These are phyloP conservation scores for Naematelia encephala DNA, from an alignment of 768 basidiomycete species.

Conservation along the genomic window DNA sequence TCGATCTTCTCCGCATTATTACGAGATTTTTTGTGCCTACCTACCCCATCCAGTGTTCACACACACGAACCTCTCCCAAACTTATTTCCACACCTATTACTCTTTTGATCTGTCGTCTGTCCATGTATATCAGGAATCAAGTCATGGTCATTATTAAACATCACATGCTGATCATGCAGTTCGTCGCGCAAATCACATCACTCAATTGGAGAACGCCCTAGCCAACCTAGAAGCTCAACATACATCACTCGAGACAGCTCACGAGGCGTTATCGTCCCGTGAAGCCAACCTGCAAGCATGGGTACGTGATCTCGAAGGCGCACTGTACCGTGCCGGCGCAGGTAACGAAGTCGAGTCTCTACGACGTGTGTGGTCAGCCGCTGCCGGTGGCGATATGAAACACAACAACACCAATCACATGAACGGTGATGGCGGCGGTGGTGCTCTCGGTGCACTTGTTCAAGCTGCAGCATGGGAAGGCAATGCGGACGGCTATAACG, in stretches of 20 bases:
- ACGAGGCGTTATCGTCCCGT: constrained; percentile 12
- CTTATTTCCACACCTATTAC: not conserved
- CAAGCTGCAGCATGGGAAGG: not conserved
- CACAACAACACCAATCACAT: not conserved
- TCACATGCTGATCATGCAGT: constrained; percentile 17
- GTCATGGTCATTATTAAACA: constrained; percentile 1
- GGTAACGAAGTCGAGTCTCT: constrained; percentile 18
- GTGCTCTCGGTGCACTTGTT: not conserved
- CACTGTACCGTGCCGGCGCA: constrained; percentile 20
- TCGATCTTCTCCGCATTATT: not conserved
- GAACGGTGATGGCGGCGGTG: not conserved
- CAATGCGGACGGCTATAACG: not conserved
- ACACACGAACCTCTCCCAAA: not conserved
- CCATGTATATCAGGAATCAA: not conserved
- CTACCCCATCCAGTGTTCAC: too few relatives aligned
- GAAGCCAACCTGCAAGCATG: constrained; percentile 21
- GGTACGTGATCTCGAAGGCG: constrained; percentile 22
- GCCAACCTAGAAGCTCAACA: constrained; percentile 13
- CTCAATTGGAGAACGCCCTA: constrained; percentile 22
- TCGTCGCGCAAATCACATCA: constrained; percentile 35
- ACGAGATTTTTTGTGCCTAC: not conserved
- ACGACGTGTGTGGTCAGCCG: constrained; percentile 16
- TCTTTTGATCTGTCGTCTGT: not conserved
- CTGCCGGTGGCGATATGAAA: not conserved
- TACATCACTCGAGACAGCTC: constrained; percentile 8